Conservation (phyloP, 176 grass and related monocot species). For the Carex myosuroides region DNA sequence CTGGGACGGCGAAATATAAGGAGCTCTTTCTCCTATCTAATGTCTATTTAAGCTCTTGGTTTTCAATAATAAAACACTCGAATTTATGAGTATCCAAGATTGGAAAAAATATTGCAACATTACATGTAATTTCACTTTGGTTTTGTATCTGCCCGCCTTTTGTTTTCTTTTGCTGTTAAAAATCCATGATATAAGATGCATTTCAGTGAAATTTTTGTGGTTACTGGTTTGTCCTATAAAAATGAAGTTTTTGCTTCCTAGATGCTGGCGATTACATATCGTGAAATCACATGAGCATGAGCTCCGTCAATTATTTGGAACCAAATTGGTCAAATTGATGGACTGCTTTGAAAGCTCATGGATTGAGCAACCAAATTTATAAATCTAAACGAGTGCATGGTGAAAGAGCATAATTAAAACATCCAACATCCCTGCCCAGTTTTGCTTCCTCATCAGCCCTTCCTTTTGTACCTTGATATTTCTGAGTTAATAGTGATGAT, state of each 20-base stretch:
- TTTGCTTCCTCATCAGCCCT: too few species aligned
- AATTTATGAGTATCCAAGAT: neutral
- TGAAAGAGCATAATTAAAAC: too few species aligned
- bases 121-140: neutral
- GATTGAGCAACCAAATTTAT: neutral
- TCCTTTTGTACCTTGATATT: too few species aligned
- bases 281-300: neutral
- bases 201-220: neutral
- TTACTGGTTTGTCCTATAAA: neutral
- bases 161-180: neutral
- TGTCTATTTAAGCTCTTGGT: neutral
- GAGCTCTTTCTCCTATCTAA: neutral
- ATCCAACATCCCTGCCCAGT: too few species aligned
- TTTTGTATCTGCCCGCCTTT: neutral
- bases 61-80: neutral
- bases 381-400: too few species aligned
- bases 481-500: too few species aligned
- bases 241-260: neutral
- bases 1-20: constrained; percentile 62
- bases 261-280: neutral
- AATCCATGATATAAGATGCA: neutral
- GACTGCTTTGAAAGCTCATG: neutral
- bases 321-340: neutral
- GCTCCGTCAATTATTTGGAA: neutral
- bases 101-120: too few species aligned